Percentiles rank a stretch among this genome's conserved stretches.
Evolutionary conservation across 2,329 filamentous ascomycete species (phyloP).

Genomic region (Trichoderma polysporum): DNA sequence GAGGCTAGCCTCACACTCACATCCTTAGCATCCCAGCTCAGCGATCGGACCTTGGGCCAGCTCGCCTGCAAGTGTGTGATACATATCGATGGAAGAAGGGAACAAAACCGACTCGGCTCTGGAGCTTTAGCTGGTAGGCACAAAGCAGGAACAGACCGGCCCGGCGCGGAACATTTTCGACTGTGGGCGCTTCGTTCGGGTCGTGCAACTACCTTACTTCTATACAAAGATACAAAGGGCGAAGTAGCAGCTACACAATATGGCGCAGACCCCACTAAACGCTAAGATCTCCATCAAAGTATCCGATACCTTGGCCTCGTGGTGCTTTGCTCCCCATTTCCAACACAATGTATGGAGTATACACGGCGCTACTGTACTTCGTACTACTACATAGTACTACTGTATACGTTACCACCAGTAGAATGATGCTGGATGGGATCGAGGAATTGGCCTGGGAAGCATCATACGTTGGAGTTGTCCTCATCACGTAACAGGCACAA

Average conservation of each 20-base stretch:
- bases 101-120: slow-evolving; percentile 15
- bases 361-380: not conserved
- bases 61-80: slow-evolving; percentile 19
- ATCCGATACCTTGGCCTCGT: not conserved
- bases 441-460: not conserved
- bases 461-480: slow-evolving; percentile 6
- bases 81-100: slow-evolving; percentile 12
- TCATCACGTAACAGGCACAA: not conserved
- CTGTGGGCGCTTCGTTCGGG: not conserved
- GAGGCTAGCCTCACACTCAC: slow-evolving; percentile 12
- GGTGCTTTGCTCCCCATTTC: not conserved
- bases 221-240: not conserved
- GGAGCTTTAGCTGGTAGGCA: not conserved
- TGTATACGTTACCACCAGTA: not conserved
- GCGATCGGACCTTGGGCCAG: slow-evolving; percentile 4
- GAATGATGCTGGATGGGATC: not conserved
- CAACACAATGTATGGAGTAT: too few species aligned
- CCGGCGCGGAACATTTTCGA: slow-evolving; percentile 2
- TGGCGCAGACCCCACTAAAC: slow-evolving; percentile 15
- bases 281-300: slow-evolving; percentile 6
- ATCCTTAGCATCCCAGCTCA: slow-evolving; percentile 1
- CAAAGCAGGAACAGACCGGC: slow-evolving; percentile 16
- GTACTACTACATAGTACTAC: too few species aligned
- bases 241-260: slow-evolving; percentile 4
- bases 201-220: too few species aligned